Conservation (phyloP, 1,284 basidiomycete genomes). For the Naganishia liquefaciens region DNA sequence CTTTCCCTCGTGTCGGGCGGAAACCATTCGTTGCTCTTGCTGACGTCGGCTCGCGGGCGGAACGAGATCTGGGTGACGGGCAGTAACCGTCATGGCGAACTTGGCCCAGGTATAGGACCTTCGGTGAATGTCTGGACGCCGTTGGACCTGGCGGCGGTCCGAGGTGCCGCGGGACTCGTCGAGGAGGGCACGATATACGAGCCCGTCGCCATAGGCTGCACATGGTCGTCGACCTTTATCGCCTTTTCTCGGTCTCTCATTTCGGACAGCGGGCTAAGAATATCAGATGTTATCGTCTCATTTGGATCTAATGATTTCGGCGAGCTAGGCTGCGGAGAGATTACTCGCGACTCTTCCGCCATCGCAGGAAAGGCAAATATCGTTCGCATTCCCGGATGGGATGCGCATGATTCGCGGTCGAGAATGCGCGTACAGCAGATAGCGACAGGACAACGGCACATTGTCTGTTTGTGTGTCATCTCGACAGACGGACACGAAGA, state of each 20-base stretch:
- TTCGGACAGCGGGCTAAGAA: background rate
- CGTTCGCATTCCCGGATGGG: constrained; percentile 20
- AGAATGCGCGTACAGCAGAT: constrained; percentile 52
- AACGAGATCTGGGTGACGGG: constrained; percentile 29
- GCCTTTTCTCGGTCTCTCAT: constrained; percentile 50
- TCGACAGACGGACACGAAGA: background rate
- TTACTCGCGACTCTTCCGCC: background rate
- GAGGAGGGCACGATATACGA: constrained; percentile 42
- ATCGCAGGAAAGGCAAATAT: constrained; percentile 3
- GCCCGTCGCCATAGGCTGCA: constrained; percentile 59
- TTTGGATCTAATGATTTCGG: constrained; percentile 82
- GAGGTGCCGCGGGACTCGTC: constrained; percentile 35
- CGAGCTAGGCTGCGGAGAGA: constrained; percentile 64
- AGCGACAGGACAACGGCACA: constrained; percentile 70
- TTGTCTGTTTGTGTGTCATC: constrained; percentile 58
- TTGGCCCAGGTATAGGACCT: constrained; percentile 15
- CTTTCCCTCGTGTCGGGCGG: constrained; percentile 29
- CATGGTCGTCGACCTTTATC: constrained; percentile 81
- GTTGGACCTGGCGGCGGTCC: constrained; percentile 1
- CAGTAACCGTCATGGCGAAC: constrained; percentile 22
- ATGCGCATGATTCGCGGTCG: constrained; percentile 31
- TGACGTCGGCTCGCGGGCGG: background rate
- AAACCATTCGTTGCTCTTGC: constrained; percentile 29
- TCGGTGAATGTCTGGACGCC: constrained; percentile 15
- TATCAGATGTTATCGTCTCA: constrained; percentile 67